Evolutionary conservation across 2,329 filamentous ascomycete genomes (phyloP).

Genomic region (Ceratocystiopsis minuta): DNA sequence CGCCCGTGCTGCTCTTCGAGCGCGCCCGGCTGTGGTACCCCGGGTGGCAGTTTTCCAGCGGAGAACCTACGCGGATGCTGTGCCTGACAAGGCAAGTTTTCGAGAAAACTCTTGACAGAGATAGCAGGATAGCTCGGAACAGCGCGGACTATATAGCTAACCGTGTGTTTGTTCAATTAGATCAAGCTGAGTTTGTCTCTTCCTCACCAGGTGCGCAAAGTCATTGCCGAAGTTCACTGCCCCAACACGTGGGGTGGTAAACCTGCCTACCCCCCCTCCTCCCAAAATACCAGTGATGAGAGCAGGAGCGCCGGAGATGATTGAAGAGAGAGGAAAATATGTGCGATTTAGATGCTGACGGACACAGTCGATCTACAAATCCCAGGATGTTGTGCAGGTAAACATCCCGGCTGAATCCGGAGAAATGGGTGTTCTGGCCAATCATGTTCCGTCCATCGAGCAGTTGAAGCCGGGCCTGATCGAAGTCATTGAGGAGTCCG

Average conservation of each 20-base stretch:
- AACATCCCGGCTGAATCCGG: conserved; percentile 96
- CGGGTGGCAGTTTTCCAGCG: conserved; percentile 55
- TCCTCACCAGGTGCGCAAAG: conserved; percentile 65
- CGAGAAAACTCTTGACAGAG: background rate
- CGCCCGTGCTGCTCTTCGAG: conserved; percentile 76
- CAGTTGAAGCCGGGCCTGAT: conserved; percentile 94
- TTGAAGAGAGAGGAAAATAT: no score
- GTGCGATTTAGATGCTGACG: background rate
- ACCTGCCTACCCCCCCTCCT: no score
- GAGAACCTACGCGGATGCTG: conserved; percentile 79
- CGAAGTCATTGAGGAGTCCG: conserved; percentile 87
- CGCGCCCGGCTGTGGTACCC: conserved; percentile 52
- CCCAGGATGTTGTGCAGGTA: conserved; percentile 69
- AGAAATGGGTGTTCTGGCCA: conserved; percentile 98
- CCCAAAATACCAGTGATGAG: no score
- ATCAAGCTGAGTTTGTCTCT: conserved; percentile 97
- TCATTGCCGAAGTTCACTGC: no score
- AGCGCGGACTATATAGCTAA: conserved; percentile 11
- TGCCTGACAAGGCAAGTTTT: conserved; percentile 55
- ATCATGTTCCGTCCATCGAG: conserved; percentile 97
- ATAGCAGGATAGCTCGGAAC: background rate
- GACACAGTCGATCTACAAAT: conserved; percentile 44
- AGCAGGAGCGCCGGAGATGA: no score
- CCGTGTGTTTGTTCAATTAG: conserved; percentile 18
- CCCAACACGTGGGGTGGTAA: no score